Evolutionary conservation across 306 rosid genomes (phyloP).

Genomic region (Erythrophleum fordii): DNA sequence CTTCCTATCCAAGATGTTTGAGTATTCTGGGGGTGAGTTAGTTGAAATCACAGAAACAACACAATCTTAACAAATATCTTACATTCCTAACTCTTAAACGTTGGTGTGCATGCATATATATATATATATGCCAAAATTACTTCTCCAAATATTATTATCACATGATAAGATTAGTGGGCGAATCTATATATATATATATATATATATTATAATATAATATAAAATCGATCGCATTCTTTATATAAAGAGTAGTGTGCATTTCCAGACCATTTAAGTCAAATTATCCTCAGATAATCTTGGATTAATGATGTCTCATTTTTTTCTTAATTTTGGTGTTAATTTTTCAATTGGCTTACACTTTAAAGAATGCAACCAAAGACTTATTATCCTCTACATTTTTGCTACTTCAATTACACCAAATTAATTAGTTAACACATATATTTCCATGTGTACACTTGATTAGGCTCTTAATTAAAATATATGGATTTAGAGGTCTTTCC

Average conservation of each 20-base stretch:
- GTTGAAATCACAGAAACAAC: constrained; percentile 52
- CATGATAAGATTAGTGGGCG: background rate
- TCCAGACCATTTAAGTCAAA: background rate
- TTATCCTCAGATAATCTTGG: background rate
- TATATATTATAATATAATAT: too few relatives aligned
- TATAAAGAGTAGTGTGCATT: background rate
- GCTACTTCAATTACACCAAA: too few relatives aligned
- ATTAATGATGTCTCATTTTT: background rate
- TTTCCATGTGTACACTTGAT: too few relatives aligned
- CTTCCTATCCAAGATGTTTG: constrained; percentile 5
- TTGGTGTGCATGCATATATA: constrained; percentile 28
- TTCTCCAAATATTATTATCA: background rate
- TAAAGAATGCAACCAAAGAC: background rate
- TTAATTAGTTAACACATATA: too few relatives aligned
- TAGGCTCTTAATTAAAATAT: too few relatives aligned
- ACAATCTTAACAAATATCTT: constrained; percentile 64
- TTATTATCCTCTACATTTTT: too few relatives aligned
- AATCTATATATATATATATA: background rate
- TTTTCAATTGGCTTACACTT: background rate
- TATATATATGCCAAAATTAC: constrained; percentile 25
- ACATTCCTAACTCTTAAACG: constrained; percentile 37
- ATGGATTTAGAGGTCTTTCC: background rate
- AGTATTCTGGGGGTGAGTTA: constrained; percentile 34
- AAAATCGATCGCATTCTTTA: background rate
- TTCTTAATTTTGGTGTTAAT: background rate